These are phyloP conservation scores for Dendrobium officinale DNA, from an alignment of 106 monocot species.

Conservation along the genomic window DNA sequence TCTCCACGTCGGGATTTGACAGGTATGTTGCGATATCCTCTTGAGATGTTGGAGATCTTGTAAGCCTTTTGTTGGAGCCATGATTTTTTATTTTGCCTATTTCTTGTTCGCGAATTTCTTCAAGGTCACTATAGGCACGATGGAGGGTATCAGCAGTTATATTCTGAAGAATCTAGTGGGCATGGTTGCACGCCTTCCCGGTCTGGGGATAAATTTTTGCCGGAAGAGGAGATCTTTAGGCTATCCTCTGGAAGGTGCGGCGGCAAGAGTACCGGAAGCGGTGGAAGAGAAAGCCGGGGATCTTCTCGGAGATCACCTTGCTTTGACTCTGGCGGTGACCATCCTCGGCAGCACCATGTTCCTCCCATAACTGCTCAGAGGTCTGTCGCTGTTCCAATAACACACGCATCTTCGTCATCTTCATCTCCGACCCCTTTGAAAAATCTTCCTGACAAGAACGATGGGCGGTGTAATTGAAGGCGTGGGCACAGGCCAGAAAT, in stretches of 20 bases:
- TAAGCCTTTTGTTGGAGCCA: neutral
- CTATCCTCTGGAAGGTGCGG: slow-evolving; percentile 34
- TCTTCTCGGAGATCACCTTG: slow-evolving; percentile 48
- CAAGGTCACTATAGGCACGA: slow-evolving; percentile 53
- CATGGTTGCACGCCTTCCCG: slow-evolving; percentile 41
- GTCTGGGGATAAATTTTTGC: slow-evolving; percentile 36
- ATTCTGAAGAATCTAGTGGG: slow-evolving; percentile 36
- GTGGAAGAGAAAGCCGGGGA: slow-evolving; percentile 28
- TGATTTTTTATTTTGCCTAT: slow-evolving; percentile 2
- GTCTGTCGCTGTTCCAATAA: slow-evolving; percentile 51
- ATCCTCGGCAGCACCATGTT: slow-evolving; percentile 15
- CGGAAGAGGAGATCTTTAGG: slow-evolving; percentile 46
- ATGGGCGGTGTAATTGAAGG: slow-evolving; percentile 33
- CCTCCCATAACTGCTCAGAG: slow-evolving; percentile 31
- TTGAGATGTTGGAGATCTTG: slow-evolving; percentile 23
- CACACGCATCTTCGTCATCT: neutral
- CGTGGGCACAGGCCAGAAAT: slow-evolving; percentile 24
- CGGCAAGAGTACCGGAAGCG: slow-evolving; percentile 14
- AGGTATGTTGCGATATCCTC: slow-evolving; percentile 15
- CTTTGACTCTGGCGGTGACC: slow-evolving; percentile 23
- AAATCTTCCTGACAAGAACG: slow-evolving; percentile 24
- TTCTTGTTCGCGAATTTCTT: slow-evolving; percentile 8
- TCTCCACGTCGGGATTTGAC: slow-evolving; percentile 52
- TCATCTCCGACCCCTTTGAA: slow-evolving; percentile 22
- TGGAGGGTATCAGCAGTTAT: slow-evolving; percentile 36